Evolutionary conservation across 768 basidiomycete species (phyloP).

Genomic region (Tricholoma saponaceum): DNA sequence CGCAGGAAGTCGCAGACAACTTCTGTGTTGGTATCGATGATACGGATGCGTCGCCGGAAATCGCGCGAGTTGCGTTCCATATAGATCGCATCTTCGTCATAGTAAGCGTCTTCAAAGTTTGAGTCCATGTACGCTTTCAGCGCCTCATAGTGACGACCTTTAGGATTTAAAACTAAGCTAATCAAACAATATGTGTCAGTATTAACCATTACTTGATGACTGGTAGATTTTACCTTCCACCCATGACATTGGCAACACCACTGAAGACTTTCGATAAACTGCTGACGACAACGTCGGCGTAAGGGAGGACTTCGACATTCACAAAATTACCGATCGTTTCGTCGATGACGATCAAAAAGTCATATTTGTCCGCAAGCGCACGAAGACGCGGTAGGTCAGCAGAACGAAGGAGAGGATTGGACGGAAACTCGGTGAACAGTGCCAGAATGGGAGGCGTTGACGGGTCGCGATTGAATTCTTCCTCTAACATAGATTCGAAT

Average conservation of each 20-base stretch:
- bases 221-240: constrained; percentile 69
- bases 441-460: constrained; percentile 63
- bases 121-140: constrained; percentile 58
- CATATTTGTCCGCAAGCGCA: constrained; percentile 78
- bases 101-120: constrained; percentile 83
- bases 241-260: constrained; percentile 95
- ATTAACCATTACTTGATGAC: not conserved
- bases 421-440: constrained; percentile 92
- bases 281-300: constrained; percentile 86
- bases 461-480: constrained; percentile 34
- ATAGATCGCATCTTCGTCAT: constrained; percentile 87
- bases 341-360: constrained; percentile 86
- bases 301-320: constrained; percentile 86
- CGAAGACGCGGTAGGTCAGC: constrained; percentile 74
- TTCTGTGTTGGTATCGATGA: constrained; percentile 81
- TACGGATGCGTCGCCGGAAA: constrained; percentile 68
- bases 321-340: constrained; percentile 94
- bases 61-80: constrained; percentile 99
- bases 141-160: constrained; percentile 57
- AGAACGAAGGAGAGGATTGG: constrained; percentile 89
- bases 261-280: constrained; percentile 95
- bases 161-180: constrained; percentile 87
- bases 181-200: not conserved
- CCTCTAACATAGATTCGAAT: constrained; percentile 59
- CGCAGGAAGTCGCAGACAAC: constrained; percentile 77